These are phyloP conservation scores for Alternaria solani DNA, from an alignment of 2,329 filamentous ascomycete species.

Conservation along the genomic window DNA sequence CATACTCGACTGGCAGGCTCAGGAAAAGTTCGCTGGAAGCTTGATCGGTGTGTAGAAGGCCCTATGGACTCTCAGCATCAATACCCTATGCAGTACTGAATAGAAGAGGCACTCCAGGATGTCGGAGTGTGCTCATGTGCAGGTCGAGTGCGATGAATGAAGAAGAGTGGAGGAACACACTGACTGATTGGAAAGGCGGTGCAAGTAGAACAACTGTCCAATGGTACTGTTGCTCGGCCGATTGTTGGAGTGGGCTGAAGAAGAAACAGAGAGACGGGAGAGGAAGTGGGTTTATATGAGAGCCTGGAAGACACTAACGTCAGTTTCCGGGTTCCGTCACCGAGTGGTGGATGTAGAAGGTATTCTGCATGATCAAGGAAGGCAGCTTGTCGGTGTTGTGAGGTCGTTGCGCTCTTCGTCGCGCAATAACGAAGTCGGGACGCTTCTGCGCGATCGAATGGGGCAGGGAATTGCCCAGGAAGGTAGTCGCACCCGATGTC, in stretches of 20 bases:
- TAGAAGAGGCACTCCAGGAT: background rate
- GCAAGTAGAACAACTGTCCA: background rate
- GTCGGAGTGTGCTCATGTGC: background rate
- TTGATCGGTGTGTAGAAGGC: background rate
- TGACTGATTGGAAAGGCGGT: background rate
- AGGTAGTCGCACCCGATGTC: background rate
- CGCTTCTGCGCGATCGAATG: background rate
- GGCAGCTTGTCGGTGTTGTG: background rate
- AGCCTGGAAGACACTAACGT: background rate
- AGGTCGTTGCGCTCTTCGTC: background rate
- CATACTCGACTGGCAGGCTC: background rate
- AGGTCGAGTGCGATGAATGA: background rate
- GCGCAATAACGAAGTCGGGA: background rate
- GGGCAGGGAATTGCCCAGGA: background rate
- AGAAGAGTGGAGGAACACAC: background rate
- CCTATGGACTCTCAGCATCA: background rate
- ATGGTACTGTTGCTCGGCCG: background rate
- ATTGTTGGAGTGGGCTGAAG: slow-evolving; percentile 8
- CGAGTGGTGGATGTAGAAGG: background rate
- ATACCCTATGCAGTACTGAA: background rate
- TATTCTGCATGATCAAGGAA: background rate
- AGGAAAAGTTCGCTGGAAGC: background rate
- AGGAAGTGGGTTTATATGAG: slow-evolving; percentile 14
- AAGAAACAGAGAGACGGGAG: slow-evolving; percentile 19
- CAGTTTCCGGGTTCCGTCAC: background rate